These are phyloP conservation scores for Hypericum androsaemum DNA, from an alignment of 345 rosid genomes.

Conservation along the genomic window DNA sequence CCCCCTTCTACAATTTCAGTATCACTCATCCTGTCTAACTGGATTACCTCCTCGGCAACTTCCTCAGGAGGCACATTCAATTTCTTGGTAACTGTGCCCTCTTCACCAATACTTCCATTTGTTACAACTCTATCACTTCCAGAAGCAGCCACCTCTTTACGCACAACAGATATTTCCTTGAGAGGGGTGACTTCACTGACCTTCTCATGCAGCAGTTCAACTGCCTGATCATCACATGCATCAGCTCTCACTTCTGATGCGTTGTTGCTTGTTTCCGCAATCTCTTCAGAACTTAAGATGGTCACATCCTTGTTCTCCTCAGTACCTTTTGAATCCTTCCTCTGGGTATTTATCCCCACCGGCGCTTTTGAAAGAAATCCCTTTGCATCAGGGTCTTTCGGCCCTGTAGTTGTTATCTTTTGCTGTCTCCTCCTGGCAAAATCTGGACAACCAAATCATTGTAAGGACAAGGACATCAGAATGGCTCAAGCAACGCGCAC, in stretches of 20 bases:
- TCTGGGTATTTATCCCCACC: conserved; percentile 35
- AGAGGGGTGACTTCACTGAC: conserved; percentile 9
- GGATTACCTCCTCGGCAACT: conserved; percentile 10
- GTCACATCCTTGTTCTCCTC: conserved; percentile 31
- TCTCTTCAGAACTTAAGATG: conserved; percentile 14
- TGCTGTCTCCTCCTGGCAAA: conserved; percentile 57
- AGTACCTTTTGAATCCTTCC: conserved; percentile 32
- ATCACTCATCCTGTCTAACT: conserved; percentile 6
- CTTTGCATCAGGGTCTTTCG: conserved; percentile 40
- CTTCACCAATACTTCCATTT: conserved; percentile 26
- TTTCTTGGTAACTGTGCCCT: conserved; percentile 14
- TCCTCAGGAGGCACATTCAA: conserved; percentile 9
- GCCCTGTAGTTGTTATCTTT: conserved; percentile 31
- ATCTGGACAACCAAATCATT: conserved; percentile 30
- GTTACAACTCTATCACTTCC: conserved; percentile 11
- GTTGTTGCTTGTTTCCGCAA: conserved; percentile 13
- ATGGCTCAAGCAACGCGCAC: neutral
- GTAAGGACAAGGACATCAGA: neutral
- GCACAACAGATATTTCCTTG: conserved; percentile 13
- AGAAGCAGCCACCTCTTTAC: conserved; percentile 8
- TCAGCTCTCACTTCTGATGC: conserved; percentile 19
- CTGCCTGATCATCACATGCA: conserved; percentile 22
- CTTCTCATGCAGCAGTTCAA: conserved; percentile 18
- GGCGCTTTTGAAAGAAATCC: conserved; percentile 41
- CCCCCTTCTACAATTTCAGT: no score